Evolutionary conservation across 495 filamentous ascomycete species (phyloP).

Genomic region (Parathielavia appendiculata): DNA sequence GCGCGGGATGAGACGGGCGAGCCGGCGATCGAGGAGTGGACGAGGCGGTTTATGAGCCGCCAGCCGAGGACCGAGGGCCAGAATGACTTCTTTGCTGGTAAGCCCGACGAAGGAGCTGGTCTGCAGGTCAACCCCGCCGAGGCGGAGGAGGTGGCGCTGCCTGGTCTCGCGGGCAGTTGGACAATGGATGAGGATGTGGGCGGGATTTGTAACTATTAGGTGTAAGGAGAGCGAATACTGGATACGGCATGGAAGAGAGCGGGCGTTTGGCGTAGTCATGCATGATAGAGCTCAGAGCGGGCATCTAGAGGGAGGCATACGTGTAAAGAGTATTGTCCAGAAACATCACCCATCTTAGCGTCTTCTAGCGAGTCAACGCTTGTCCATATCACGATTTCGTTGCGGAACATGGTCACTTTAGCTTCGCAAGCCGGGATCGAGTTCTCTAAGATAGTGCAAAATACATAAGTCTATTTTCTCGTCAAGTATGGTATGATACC

Average conservation of each 20-base stretch:
- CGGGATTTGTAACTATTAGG: conserved; percentile 52
- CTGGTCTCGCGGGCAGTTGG: conserved; percentile 82
- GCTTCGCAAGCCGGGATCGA: no score
- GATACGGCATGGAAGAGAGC: not conserved
- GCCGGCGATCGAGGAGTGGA: conserved; percentile 81
- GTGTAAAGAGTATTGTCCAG: no score
- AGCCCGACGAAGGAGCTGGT: conserved; percentile 39
- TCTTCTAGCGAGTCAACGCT: no score
- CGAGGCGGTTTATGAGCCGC: conserved; percentile 63
- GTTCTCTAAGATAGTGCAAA: no score
- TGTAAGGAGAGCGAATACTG: not conserved
- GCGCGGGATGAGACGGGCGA: conserved; percentile 93
- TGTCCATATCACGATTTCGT: no score
- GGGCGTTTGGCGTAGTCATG: not conserved
- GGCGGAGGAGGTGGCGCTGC: conserved; percentile 63
- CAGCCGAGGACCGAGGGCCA: conserved; percentile 40
- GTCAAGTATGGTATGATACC: no score
- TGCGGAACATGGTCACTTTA: no score
- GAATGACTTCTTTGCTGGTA: conserved; percentile 57
- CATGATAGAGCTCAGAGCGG: not conserved
- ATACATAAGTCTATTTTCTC: no score
- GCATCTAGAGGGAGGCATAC: no score
- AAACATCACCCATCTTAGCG: no score
- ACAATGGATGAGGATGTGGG: conserved; percentile 67
- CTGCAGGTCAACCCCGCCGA: conserved; percentile 20